Evolutionary conservation across 2,329 filamentous ascomycete genomes (phyloP).

Genomic region (Pestalotiopsis sp.): DNA sequence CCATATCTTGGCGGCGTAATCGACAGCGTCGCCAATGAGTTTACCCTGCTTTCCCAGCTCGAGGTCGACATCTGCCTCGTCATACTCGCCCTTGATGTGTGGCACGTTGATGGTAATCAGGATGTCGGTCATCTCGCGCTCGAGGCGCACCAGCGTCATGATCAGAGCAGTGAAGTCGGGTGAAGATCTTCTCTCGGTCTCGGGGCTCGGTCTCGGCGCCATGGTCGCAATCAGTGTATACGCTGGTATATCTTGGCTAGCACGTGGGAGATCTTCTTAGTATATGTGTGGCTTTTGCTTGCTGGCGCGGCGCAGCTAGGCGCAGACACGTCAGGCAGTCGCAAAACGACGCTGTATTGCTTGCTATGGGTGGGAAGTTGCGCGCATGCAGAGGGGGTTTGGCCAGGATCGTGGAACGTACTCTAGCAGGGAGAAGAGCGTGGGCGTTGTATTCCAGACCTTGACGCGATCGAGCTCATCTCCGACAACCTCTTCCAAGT

Average conservation of each 20-base stretch:
- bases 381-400: neutral
- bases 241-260: conserved; percentile 56
- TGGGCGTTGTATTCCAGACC: conserved; percentile 68
- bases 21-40: conserved; percentile 69
- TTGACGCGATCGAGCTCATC: conserved; percentile 65
- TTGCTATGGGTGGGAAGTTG: neutral
- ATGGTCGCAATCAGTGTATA: conserved; percentile 73
- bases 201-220: conserved; percentile 41
- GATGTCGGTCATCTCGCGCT: conserved; percentile 76
- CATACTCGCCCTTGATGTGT: conserved; percentile 74
- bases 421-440: conserved; percentile 58
- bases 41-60: conserved; percentile 67
- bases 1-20: conserved; percentile 70
- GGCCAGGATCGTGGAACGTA: conserved; percentile 31
- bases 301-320: neutral
- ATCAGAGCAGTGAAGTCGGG: conserved; percentile 75
- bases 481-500: conserved; percentile 71
- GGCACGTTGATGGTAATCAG: conserved; percentile 88
- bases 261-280: conserved; percentile 13
- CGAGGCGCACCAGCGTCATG: conserved; percentile 76
- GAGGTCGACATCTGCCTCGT: conserved; percentile 71
- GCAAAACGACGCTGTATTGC: neutral
- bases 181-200: conserved; percentile 39
- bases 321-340: neutral
- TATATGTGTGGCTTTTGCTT: neutral